phyloP scores from a whole-genome alignment of 306 rosid genomes.

The Gillenia trifoliata region DNA sequence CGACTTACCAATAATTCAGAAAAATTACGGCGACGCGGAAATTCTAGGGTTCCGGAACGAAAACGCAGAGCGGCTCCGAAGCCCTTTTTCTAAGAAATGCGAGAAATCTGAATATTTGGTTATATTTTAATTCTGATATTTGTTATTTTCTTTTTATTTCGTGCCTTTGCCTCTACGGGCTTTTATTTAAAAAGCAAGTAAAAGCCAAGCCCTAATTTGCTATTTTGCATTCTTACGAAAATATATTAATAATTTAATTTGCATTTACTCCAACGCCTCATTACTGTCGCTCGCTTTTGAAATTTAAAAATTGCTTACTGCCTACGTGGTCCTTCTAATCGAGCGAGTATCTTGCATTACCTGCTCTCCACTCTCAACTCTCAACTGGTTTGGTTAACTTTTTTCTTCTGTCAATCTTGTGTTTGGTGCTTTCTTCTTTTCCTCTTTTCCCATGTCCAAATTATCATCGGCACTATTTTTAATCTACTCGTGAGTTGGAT shows the following conservation, averaged over 20 bases:
- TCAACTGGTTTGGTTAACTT: not conserved
- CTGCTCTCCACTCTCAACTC: not conserved
- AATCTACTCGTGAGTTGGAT: no score
- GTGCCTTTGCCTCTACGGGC: slow-evolving; percentile 12
- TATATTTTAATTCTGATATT: slow-evolving; percentile 14
- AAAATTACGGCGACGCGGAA: slow-evolving; percentile 31
- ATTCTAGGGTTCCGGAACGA: slow-evolving; percentile 35
- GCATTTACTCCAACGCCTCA: not conserved
- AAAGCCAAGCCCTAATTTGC: slow-evolving; percentile 4
- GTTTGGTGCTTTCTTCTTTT: not conserved
- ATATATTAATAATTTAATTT: not conserved
- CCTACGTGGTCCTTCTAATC: not conserved
- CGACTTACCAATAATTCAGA: slow-evolving; percentile 41
- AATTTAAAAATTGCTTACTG: not conserved
- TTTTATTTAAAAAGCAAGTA: not conserved
- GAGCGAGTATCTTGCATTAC: not conserved
- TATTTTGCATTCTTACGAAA: not conserved
- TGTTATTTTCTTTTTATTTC: slow-evolving; percentile 13
- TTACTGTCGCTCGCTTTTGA: not conserved
- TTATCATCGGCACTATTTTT: no score
- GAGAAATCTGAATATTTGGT: slow-evolving; percentile 25
- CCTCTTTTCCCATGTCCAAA: no score
- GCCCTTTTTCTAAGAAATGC: slow-evolving; percentile 25
- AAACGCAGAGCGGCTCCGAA: slow-evolving; percentile 20
- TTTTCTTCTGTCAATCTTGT: not conserved